Conservation (phyloP, 1,139 yeast genomes). For the Debaryomycetaceae sp. region DNA sequence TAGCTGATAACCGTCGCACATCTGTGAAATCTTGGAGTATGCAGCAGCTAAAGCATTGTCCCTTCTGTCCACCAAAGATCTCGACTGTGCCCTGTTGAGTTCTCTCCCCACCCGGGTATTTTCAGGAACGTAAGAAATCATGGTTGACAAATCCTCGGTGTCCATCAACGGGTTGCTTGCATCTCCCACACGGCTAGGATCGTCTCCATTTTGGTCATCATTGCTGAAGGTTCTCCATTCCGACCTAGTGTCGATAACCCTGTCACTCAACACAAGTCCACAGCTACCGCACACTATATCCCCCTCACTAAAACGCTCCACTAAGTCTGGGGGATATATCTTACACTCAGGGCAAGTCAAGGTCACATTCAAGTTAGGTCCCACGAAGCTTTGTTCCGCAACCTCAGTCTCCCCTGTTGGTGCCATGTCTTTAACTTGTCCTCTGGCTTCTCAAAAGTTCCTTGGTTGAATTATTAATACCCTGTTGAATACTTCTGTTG, state of each 20-base stretch:
- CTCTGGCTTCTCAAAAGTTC: neutral
- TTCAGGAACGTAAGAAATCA: conserved; percentile 82
- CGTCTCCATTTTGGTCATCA: conserved; percentile 97
- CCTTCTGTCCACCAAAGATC: conserved; percentile 78
- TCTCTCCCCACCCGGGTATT: conserved; percentile 80
- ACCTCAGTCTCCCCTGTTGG: neutral
- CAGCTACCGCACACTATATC: conserved; percentile 97
- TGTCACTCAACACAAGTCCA: conserved; percentile 88
- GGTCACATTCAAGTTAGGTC: conserved; percentile 82
- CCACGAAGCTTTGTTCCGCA: conserved; percentile 35
- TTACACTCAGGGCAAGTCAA: conserved; percentile 95
- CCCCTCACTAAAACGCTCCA: conserved; percentile 94
- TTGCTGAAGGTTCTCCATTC: conserved; percentile 98
- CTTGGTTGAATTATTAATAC: neutral
- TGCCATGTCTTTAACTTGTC: neutral
- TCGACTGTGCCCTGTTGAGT: conserved; percentile 83
- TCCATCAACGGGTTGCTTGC: conserved; percentile 95
- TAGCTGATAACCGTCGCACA: conserved; percentile 95
- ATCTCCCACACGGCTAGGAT: conserved; percentile 99
- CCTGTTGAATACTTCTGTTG: neutral
- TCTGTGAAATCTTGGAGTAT: conserved; percentile 84
- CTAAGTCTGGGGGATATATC: conserved; percentile 90
- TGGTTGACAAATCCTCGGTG: conserved; percentile 87
- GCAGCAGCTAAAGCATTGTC: conserved; percentile 89
- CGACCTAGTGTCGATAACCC: conserved; percentile 91